Conservation (phyloP, 2,329 filamentous ascomycete genomes). For the Septoria linicola region DNA sequence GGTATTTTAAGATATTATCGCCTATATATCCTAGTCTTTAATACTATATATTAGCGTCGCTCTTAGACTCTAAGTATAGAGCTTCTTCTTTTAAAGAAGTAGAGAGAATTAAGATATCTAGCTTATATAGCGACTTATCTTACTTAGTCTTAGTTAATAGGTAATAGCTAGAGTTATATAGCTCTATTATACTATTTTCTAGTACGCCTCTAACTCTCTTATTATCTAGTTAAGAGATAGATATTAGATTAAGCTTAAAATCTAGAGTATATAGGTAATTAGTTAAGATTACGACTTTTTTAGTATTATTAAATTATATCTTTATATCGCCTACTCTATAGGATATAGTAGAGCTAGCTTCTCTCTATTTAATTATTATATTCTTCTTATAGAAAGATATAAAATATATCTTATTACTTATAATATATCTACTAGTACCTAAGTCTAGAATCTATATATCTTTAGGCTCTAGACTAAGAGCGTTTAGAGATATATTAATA, state of each 20-base stretch:
- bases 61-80: constrained; percentile 5
- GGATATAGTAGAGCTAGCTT: neutral
- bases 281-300: constrained; percentile 4
- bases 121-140: constrained; percentile 8
- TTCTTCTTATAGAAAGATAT: neutral
- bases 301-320: constrained; percentile 5
- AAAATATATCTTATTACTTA: neutral
- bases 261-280: constrained; percentile 9
- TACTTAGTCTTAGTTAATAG: constrained; percentile 4
- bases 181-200: constrained; percentile 2
- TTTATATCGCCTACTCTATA: neutral
- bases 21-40: no score
- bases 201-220: neutral
- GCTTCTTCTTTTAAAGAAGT: neutral
- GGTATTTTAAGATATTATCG: constrained; percentile 3
- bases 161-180: neutral
- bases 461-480: neutral
- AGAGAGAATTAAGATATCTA: constrained; percentile 6
- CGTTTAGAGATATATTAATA: neutral
- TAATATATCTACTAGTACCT: neutral
- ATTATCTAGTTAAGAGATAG: constrained; percentile 9
- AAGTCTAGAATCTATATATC: neutral
- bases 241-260: no score
- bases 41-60: constrained; percentile 1
- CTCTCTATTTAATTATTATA: neutral